Evolutionary conservation across 805 yeast species (phyloP).

Genomic region (Candida insectalens): DNA sequence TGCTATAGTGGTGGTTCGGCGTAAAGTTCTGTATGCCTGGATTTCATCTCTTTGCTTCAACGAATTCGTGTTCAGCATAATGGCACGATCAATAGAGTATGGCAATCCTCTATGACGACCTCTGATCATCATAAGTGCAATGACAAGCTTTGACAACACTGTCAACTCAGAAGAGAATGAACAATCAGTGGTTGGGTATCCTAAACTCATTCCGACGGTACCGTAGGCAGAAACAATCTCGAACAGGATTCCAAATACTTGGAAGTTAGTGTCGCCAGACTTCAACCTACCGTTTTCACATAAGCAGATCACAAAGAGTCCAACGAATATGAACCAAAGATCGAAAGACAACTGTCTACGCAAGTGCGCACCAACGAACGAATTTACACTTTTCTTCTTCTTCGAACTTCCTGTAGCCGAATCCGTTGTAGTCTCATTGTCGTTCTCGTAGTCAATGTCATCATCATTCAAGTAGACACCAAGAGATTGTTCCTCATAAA

Average conservation of each 20-base stretch:
- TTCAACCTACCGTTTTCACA: slow-evolving; percentile 64
- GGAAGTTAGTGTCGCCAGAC: slow-evolving; percentile 37
- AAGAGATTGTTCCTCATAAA: slow-evolving; percentile 91
- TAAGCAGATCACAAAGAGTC: slow-evolving; percentile 76
- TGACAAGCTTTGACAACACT: slow-evolving; percentile 68
- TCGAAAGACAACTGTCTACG: slow-evolving; percentile 89
- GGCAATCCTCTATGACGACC: slow-evolving; percentile 97
- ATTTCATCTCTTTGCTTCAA: slow-evolving; percentile 51
- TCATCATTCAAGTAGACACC: slow-evolving; percentile 55
- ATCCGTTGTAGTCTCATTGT: slow-evolving; percentile 23
- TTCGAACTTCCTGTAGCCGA: slow-evolving; percentile 14
- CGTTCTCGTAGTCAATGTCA: too few species aligned
- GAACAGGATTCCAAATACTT: slow-evolving; percentile 66
- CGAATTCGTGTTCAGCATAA: slow-evolving; percentile 68
- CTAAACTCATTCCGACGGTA: slow-evolving; percentile 88
- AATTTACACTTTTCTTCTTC: slow-evolving; percentile 31
- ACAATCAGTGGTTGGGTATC: slow-evolving; percentile 57
- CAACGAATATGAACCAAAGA: slow-evolving; percentile 86
- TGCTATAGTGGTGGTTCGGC: slow-evolving; percentile 17
- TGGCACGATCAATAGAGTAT: slow-evolving; percentile 86
- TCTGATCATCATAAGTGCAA: slow-evolving; percentile 84
- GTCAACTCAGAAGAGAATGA: slow-evolving; percentile 71
- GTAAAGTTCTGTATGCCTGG: slow-evolving; percentile 39
- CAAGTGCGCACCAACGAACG: slow-evolving; percentile 79
- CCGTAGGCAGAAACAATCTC: slow-evolving; percentile 95